These are phyloP conservation scores for Lophiotrema nucula DNA, from an alignment of 495 filamentous ascomycete species.

Conservation along the genomic window DNA sequence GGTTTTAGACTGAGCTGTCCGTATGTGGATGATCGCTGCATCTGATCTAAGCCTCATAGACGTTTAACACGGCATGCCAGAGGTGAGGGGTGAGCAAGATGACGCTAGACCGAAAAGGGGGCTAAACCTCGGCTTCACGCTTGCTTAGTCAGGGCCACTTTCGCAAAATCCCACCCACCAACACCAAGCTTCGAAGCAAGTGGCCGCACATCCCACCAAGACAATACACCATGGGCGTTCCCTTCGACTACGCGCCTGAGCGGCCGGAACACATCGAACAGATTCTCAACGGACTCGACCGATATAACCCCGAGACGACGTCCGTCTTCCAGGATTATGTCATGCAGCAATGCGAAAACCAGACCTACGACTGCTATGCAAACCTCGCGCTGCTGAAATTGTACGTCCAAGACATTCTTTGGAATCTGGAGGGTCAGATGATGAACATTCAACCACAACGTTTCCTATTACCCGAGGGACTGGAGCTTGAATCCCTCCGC, in stretches of 20 bases:
- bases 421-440: constrained; percentile 63
- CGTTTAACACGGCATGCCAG: no score
- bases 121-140: neutral
- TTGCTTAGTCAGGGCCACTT: neutral
- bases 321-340: constrained; percentile 94
- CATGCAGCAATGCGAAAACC: constrained; percentile 87
- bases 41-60: no score
- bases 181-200: neutral
- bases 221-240: constrained; percentile 46
- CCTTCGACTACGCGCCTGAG: constrained; percentile 56
- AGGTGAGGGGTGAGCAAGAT: no score
- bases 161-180: neutral
- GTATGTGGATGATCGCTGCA: no score
- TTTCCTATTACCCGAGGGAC: constrained; percentile 97
- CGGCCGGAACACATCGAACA: constrained; percentile 85
- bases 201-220: constrained; percentile 13
- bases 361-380: constrained; percentile 91
- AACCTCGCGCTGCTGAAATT: constrained; percentile 95
- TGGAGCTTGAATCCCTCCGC: constrained; percentile 50
- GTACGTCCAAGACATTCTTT: constrained; percentile 58
- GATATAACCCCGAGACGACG: constrained; percentile 98
- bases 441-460: constrained; percentile 75
- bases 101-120: no score
- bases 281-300: constrained; percentile 92
- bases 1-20: no score